Evolutionary conservation across 805 yeast genomes (phyloP), one percentile per base, ranked within the genome.

Genomic region (Lachancea kluyveri): DNA sequence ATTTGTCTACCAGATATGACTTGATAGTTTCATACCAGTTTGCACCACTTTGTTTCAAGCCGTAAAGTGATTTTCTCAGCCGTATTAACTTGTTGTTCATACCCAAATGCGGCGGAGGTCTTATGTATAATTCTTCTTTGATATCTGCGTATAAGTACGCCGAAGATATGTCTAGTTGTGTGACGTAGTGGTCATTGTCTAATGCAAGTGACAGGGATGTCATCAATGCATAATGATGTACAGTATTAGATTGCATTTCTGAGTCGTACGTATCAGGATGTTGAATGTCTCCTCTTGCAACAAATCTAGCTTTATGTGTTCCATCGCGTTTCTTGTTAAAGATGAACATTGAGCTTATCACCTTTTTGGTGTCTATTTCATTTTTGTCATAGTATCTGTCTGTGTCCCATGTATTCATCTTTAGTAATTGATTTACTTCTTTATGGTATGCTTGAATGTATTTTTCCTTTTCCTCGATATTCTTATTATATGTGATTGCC

Each of bases 271-370:
- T 37, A 3, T 26, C 30, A 5, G 28, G 28, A 10, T 29, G 24
- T 20, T 42, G 46, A 21, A 29, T 28, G 18, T 42, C 41, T n/a
- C 40, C 41, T 34, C 41, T 33, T 6, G 41, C 41, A 3, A 35
- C 40, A 10, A 30, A 35, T 20, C 40, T 20, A 17, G 40, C 30
- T 34, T 41, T 43, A 13, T 35, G 27, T 1, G 33, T 31, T 17
- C 41, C 42, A 20, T 37, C 40, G n/a, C 41, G 15, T 26, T 41
- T 42, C 1, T 29, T 34, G 1, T 39, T 37, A 21, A 43, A 41
- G 4, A 37, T 33, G 21, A 39, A 36, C 40, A 37, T 37, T 1
- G 44, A 15, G 30, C 32, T 36, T 3, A 40, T 27, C 12, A 36
- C 24, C 17, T 31, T 30, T 6, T 21, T 13, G 11, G 21, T 28